Conservation (phyloP, 257 asterid species). For the Thymus mandschuricus region DNA sequence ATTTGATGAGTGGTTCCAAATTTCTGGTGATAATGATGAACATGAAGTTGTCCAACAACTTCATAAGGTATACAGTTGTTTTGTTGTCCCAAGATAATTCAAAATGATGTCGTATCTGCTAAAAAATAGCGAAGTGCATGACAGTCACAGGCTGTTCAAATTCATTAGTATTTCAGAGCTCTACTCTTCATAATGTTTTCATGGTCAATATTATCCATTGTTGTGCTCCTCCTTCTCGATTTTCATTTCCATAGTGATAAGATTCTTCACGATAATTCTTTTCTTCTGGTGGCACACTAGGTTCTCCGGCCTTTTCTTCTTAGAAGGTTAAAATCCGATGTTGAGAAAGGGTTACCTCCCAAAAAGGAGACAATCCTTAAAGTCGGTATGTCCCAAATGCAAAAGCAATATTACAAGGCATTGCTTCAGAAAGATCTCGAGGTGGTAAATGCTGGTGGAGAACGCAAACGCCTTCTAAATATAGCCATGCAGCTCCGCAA, state of each 20-base stretch:
- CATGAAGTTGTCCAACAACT: slow-evolving; percentile 99
- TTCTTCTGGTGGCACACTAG: slow-evolving; percentile 40
- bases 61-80: slow-evolving; percentile 76
- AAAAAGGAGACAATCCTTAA: slow-evolving; percentile 98
- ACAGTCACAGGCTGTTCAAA: background rate
- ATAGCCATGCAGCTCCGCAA: slow-evolving; percentile 99
- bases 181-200: background rate
- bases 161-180: slow-evolving; percentile 11
- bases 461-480: slow-evolving; percentile 96
- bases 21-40: slow-evolving; percentile 97
- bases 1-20: slow-evolving; percentile 99
- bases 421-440: slow-evolving; percentile 98
- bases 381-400: slow-evolving; percentile 99
- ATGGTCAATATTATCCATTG: background rate
- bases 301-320: slow-evolving; percentile 98
- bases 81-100: background rate
- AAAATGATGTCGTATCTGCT: slow-evolving; percentile 1
- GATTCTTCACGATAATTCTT: background rate
- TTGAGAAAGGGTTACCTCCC: slow-evolving; percentile 99
- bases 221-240: background rate
- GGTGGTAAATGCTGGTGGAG: slow-evolving; percentile 99
- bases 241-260: background rate
- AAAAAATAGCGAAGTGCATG: slow-evolving; percentile 4
- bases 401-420: slow-evolving; percentile 88
- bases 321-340: slow-evolving; percentile 96